Conservation (phyloP, 352 stramenopile genomes). For the Pythium rhizo-oryzae region DNA sequence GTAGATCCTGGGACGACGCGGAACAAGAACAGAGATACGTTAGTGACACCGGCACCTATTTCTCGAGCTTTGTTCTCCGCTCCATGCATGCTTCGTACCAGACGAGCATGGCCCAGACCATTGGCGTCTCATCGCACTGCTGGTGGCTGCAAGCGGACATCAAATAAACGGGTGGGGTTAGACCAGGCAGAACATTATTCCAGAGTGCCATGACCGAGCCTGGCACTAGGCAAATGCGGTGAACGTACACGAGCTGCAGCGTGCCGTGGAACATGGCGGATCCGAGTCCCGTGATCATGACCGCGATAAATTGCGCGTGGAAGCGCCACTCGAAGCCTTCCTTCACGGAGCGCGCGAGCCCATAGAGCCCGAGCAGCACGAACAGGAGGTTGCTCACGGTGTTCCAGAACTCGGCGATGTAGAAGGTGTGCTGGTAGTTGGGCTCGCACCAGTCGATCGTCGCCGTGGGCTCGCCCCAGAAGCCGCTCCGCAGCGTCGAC, state of each 20-base stretch:
- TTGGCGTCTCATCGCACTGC: conserved; percentile 83
- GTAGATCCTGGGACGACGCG: conserved; percentile 47
- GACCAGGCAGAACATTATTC: too few relatives aligned
- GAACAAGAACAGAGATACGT: background rate
- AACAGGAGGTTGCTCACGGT: conserved; percentile 84
- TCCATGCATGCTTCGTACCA: conserved; percentile 38
- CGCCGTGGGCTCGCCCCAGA: conserved; percentile 68
- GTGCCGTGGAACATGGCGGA: conserved; percentile 88
- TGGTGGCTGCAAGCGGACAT: conserved; percentile 34
- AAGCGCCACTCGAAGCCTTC: conserved; percentile 79
- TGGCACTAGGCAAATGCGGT: too few relatives aligned
- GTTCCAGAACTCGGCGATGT: conserved; percentile 91
- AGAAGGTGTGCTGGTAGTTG: conserved; percentile 81
- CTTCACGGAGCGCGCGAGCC: conserved; percentile 58
- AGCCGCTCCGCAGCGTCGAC: background rate
- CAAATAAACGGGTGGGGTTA: too few relatives aligned
- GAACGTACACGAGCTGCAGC: conserved; percentile 56
- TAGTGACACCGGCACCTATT: background rate
- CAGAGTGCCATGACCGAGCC: too few relatives aligned
- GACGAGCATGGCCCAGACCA: conserved; percentile 80
- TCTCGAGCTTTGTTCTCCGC: background rate
- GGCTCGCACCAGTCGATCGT: conserved; percentile 88
- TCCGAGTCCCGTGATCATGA: conserved; percentile 80
- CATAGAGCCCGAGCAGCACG: conserved; percentile 73
- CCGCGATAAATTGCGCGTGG: conserved; percentile 61